These are phyloP conservation scores for Emmonsiellopsis sp. DNA, from an alignment of 2,329 filamentous ascomycete species.

Conservation along the genomic window DNA sequence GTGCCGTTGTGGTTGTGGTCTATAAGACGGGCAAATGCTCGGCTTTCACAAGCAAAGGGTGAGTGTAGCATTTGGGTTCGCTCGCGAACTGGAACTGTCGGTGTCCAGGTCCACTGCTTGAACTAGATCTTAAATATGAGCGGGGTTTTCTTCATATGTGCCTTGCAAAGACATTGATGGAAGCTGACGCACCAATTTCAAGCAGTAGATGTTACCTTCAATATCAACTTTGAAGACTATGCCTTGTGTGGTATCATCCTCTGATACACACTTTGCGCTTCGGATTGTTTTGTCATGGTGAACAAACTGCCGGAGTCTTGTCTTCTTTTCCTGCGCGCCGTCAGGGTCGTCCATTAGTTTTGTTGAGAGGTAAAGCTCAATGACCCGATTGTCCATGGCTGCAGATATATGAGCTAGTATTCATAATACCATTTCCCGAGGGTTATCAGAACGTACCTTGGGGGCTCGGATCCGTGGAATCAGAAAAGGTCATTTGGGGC, in stretches of 20 bases:
- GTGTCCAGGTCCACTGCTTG: not conserved
- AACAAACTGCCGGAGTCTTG: not conserved
- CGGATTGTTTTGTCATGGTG: not conserved
- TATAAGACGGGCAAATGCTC: constrained; percentile 1
- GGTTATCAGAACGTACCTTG: not conserved
- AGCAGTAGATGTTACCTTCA: not conserved
- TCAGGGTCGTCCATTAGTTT: not conserved
- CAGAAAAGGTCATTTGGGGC: not conserved
- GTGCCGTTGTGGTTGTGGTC: not conserved
- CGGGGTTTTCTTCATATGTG: not conserved
- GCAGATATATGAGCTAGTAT: not conserved
- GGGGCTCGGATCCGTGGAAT: not conserved
- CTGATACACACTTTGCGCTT: not conserved
- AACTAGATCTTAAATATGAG: not conserved
- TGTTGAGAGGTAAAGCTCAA: not conserved
- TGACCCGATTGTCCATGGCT: not conserved
- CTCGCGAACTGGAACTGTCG: not conserved
- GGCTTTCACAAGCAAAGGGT: not conserved
- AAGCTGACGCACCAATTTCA: not conserved
- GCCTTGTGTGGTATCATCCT: not conserved
- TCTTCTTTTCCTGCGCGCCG: not conserved
- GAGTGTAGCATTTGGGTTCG: not conserved
- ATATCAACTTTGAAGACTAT: not conserved
- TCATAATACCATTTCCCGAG: not conserved
- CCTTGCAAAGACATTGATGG: too few species aligned